phyloP scores from a whole-genome alignment of 83 land plant genomes.

The Diphasiastrum complanatum region DNA sequence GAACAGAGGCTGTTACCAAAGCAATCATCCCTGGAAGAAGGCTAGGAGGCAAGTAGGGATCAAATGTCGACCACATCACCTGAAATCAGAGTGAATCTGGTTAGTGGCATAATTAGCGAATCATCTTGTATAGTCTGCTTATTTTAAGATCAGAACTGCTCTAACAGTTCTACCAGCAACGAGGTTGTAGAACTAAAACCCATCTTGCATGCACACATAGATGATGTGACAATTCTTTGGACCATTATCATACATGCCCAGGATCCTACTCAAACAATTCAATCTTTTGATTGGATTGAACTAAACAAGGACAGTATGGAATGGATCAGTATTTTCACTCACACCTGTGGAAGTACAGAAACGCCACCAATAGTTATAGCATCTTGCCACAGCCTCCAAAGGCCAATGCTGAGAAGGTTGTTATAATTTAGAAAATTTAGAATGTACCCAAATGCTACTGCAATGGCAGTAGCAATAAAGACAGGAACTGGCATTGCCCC shows the following conservation, averaged over 20 bases:
- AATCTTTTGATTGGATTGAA: neutral
- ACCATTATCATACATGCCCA: too few relatives aligned
- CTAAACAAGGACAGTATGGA: neutral
- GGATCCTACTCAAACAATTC: neutral
- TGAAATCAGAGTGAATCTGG: constrained; percentile 22
- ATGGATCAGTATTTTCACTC: neutral
- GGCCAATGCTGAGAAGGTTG: constrained; percentile 30
- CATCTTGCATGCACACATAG: too few relatives aligned
- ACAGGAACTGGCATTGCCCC: constrained; percentile 65
- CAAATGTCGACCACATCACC: constrained; percentile 98
- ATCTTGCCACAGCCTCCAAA: constrained; percentile 86
- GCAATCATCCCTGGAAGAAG: constrained; percentile 58
- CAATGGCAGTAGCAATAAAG: constrained; percentile 42
- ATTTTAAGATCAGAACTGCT: neutral
- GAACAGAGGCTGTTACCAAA: constrained; percentile 34
- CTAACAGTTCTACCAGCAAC: neutral
- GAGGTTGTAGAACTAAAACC: too few relatives aligned
- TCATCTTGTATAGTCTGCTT: neutral
- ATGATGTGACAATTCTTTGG: too few relatives aligned
- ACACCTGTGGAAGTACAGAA: constrained; percentile 80
- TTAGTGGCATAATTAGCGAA: neutral
- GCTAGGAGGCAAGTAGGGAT: constrained; percentile 64
- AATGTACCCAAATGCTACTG: constrained; percentile 55
- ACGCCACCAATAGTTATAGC: constrained; percentile 73
- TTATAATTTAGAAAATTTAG: constrained; percentile 69